Percentiles rank a stretch among this genome's conserved stretches.
phyloP scores from a whole-genome alignment of 495 filamentous ascomycete genomes.

The Penicillium pancosmium region DNA sequence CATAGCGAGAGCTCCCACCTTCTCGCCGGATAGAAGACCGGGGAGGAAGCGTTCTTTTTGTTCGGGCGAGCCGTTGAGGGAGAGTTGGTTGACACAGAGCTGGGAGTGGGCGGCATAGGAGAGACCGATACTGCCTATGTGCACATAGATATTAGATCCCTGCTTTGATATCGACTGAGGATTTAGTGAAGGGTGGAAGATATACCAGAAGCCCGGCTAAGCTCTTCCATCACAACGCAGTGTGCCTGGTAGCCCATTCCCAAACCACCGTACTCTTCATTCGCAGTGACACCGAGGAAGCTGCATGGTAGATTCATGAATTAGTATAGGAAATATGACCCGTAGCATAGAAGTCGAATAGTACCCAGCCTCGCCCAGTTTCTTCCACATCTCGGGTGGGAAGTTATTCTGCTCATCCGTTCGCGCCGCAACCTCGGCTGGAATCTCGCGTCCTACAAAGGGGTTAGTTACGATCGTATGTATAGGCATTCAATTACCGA shows the following conservation, averaged over 20 bases:
- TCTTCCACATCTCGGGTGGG: constrained; percentile 88
- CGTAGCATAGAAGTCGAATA: no score
- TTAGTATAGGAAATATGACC: background rate
- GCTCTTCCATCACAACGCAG: constrained; percentile 94
- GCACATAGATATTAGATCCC: background rate
- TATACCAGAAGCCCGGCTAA: constrained; percentile 65
- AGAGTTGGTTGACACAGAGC: constrained; percentile 94
- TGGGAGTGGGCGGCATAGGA: constrained; percentile 96
- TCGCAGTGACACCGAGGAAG: constrained; percentile 89
- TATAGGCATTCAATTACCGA: constrained; percentile 17
- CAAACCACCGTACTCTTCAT: constrained; percentile 90
- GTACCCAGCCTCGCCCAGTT: constrained; percentile 82
- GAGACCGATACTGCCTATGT: constrained; percentile 79
- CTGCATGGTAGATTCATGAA: constrained; percentile 31
- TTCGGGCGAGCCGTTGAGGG: constrained; percentile 76
- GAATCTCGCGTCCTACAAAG: constrained; percentile 58
- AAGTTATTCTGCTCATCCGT: constrained; percentile 90
- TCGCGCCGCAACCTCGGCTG: constrained; percentile 76
- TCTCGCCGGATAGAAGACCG: constrained; percentile 76
- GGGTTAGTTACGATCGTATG: constrained; percentile 4
- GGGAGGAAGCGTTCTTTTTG: constrained; percentile 86
- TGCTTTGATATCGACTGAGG: constrained; percentile 20
- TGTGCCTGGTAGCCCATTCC: constrained; percentile 97
- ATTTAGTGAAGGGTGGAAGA: background rate
- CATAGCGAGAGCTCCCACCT: constrained; percentile 93